Evolutionary conservation across 108 stramenopile genomes (phyloP), one percentile per base, ranked within the genome.

Genomic region (Cyclotella atomus): DNA sequence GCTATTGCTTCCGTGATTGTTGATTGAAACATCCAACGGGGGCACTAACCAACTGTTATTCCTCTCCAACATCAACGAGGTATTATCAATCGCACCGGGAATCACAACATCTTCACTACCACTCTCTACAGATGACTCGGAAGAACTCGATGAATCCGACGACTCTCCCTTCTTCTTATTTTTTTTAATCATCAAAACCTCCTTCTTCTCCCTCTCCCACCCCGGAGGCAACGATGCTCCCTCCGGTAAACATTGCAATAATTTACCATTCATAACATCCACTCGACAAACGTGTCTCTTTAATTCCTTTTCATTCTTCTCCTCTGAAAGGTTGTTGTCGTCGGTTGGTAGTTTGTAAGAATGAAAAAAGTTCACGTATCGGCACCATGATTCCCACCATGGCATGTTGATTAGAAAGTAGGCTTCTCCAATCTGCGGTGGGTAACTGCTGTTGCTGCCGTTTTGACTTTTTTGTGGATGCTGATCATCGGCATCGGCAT

Each of bases 381-480:
- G 57, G 68, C 92, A 94, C 89, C 89, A 94, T 7, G 53, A 23
- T 25, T 68, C 70, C 90, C 90, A 94, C 92, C 92, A 94, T 4
- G 82, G 21, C 85, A 86, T 89, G 64, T 91, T 68, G n/a, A 94
- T 25, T 16, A 94, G 47, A 59, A 83, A 89, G 46, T 86, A 90
- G 7, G 89, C 89, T 65, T 94, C 92, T 7, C 87, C 88, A 24
- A 35, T 65, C 9, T 56, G 53, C 14, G 72, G 55, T 21, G 57
- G 65, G 3, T 45, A 59, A 62, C 19, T 46, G n/a, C 35, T 29
- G 25, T 46, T 17, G n/a, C 35, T 27, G 35, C 49, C 3, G 9
- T 53, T 6, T 19, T 23, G 21, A 6, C 35, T 25, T 35, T 4
- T 27, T 3, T 33, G 29, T 8, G 21, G 55, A 4, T 28, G 55